Conservation (phyloP, 139 green algal species). For the Pedinophyceae sp. region DNA sequence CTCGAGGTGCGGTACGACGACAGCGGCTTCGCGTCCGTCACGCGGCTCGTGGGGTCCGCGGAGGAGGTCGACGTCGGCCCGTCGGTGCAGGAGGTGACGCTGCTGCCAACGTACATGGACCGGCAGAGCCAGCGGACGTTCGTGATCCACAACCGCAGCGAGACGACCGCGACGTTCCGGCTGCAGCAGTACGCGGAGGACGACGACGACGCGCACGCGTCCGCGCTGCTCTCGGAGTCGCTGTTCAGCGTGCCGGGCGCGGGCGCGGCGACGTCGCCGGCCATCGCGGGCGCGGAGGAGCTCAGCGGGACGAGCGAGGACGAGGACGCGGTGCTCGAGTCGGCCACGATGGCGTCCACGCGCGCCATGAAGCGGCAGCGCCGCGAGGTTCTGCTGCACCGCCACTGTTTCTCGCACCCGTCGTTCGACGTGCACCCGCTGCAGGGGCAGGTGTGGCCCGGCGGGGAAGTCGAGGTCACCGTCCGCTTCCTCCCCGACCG, state of each 20-base stretch:
- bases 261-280: background rate
- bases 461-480: constrained; percentile 41
- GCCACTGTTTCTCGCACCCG: constrained; percentile 23
- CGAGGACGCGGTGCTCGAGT: no score
- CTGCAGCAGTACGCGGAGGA: constrained; percentile 18
- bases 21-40: constrained; percentile 9
- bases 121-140: constrained; percentile 46
- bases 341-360: background rate
- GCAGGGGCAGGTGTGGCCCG: constrained; percentile 36
- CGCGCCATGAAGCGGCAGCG: constrained; percentile 4
- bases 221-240: no score
- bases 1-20: constrained; percentile 40
- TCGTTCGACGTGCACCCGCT: constrained; percentile 27
- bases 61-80: constrained; percentile 40
- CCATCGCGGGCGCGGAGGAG: background rate
- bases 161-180: constrained; percentile 18
- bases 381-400: constrained; percentile 7
- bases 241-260: no score
- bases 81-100: constrained; percentile 14
- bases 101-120: constrained; percentile 53
- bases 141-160: constrained; percentile 25
- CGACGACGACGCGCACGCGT: constrained; percentile 2
- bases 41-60: constrained; percentile 22
- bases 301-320: constrained; percentile 19
- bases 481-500: constrained; percentile 46